Percentiles rank a stretch among this genome's conserved stretches.
These are phyloP conservation scores for Piper longum DNA, from an alignment of 164 flowering plant species.

Conservation along the genomic window DNA sequence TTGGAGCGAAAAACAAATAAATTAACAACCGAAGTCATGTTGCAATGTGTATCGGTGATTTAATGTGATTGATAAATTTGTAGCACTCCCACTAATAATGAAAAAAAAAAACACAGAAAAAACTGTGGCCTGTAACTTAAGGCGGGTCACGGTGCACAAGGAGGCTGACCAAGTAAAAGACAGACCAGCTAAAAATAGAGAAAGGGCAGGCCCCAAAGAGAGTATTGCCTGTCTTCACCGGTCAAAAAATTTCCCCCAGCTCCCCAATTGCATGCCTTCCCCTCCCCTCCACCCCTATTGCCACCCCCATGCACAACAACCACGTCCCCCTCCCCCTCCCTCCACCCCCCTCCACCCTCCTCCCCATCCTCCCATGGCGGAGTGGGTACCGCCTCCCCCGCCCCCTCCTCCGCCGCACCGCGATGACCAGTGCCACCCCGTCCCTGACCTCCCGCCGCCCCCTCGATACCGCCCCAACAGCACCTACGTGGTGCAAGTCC, in stretches of 20 bases:
- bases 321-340: not conserved
- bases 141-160: not conserved
- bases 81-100: too few relatives aligned
- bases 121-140: not conserved
- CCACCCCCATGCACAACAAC: slow-evolving; percentile 5
- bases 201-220: not conserved
- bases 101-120: too few relatives aligned
- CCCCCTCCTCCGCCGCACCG: slow-evolving; percentile 6
- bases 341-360: slow-evolving; percentile 1
- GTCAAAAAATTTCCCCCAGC: not conserved
- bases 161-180: not conserved
- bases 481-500: slow-evolving; percentile 51
- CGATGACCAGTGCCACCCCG: not conserved
- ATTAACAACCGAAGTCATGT: too few relatives aligned
- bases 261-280: not conserved
- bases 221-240: not conserved
- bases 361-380: slow-evolving; percentile 46
- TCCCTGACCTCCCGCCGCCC: not conserved
- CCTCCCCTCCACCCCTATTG: slow-evolving; percentile 6
- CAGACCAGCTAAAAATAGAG: not conserved
- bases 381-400: slow-evolving; percentile 26
- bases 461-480: slow-evolving; percentile 6
- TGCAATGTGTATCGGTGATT: too few relatives aligned
- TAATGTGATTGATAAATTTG: too few relatives aligned
- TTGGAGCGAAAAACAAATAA: too few relatives aligned